Evolutionary conservation across 2,329 filamentous ascomycete genomes (phyloP), one percentile per base, ranked within the genome.

Genomic region (Amauroascus niger): DNA sequence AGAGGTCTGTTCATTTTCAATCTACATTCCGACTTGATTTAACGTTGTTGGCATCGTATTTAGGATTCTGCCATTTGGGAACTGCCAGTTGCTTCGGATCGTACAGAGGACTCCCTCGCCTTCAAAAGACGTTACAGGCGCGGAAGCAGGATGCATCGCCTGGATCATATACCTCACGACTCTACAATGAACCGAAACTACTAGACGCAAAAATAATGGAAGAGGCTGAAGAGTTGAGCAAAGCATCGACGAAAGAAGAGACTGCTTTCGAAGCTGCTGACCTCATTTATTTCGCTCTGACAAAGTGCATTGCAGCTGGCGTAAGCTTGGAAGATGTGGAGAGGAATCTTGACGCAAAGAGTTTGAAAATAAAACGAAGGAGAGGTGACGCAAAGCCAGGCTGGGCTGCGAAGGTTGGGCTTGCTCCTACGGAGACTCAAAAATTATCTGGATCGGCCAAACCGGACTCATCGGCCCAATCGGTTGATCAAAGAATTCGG

Each of bases 191-290:
- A 59, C 81, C 88, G 62, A 90, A 94, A 68, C 79, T 98, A 53
- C 73, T 96, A 52, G 80, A 87, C 41, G 93, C 93, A 2, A 98
- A 98, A 77, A 96, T 98, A 53, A 94, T 97, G 83, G 93, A 98
- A 70, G 93, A 98, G 69, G 93, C 93, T 0, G 87, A 94, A 65
- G 93, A 98, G 73, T 78, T 98, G 40, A 96, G 91, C 65, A 83
- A 93, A 59, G 91, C 93, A 14, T 83, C 82, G 60, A 84, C 82
- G 0, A 86, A 87, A 57, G 79, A 90, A 58, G 87, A 97, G 13
- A 80, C 95, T 58, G 88, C 93, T 1, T 95, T 95, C 59, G 93
- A 98, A 70, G 89, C 93, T 7, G 93, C 93, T 0, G 93, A 98
- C 66, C 74, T 98, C 53, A 83, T 98, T 51, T 98, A 97, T 74